Conservation (phyloP, 2,329 filamentous ascomycete species). For the Ophiobolus disseminans region DNA sequence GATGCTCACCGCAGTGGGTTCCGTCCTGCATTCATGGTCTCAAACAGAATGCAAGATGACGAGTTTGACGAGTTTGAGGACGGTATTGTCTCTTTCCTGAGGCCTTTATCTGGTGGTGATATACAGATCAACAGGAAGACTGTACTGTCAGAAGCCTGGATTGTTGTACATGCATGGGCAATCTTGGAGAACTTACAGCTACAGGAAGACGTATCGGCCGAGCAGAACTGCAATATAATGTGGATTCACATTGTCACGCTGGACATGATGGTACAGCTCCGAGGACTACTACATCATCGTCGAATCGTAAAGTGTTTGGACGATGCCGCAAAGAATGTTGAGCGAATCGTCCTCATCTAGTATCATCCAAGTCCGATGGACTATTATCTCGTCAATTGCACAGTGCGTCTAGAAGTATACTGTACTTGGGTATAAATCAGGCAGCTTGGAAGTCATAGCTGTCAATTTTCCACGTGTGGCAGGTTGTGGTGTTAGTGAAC, state of each 20-base stretch:
- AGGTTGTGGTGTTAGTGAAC: too few species aligned
- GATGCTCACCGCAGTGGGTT: neutral
- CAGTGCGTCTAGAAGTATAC: too few species aligned
- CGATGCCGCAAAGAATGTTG: neutral
- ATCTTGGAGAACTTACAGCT: neutral
- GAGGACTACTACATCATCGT: neutral
- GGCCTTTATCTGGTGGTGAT: neutral
- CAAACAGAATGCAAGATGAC: neutral
- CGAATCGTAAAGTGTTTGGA: neutral
- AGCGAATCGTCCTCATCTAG: neutral
- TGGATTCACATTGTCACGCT: neutral
- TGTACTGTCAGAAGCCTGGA: neutral
- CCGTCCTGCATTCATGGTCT: neutral
- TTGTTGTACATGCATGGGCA: neutral
- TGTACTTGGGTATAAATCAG: too few species aligned
- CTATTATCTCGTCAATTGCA: too few species aligned
- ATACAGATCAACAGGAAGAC: neutral
- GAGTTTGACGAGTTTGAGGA: neutral
- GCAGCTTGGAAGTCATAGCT: too few species aligned
- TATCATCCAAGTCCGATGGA: too few species aligned
- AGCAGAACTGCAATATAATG: neutral
- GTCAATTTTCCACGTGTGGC: too few species aligned
- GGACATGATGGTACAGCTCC: neutral
- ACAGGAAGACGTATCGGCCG: neutral
- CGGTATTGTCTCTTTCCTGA: neutral